Evolutionary conservation across 805 yeast species (phyloP), one percentile per base, ranked within the genome.

Genomic region (Suhomyces faveliae): DNA sequence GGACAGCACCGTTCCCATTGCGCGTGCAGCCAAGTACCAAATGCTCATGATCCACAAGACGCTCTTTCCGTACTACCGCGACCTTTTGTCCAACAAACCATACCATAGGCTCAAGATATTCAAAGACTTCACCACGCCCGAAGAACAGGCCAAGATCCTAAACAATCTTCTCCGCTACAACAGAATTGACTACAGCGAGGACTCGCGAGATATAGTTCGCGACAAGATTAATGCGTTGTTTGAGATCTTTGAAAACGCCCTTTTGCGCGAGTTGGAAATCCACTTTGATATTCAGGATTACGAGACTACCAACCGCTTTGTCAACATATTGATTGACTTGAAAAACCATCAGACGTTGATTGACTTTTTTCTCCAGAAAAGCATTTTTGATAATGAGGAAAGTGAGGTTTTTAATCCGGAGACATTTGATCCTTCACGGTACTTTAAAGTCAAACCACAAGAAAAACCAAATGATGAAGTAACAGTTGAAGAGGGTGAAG

Each of bases 211-310:
- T 47, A 47, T 51, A 42, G 68, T 57, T 50, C 69, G 60, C 55
- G 73, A 60, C 56, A 76, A 80, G 50, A 64, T 85, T 41, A 76
- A 74, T 30, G 73, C 85, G 3, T 70, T 84, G 10, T 62, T 81
- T 33, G 92, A 85, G 57, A 70, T 87, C 15, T 87, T 89, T 59
- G 84, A 85, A 35, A 85, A 78, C 59, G 87, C 94, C 0, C 74
- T 86, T 6, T 61, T 88, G 12, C 65, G 81, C 40, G 95, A 89
- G 59, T 73, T 87, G 49, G 91, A 86, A 44, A 64, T 74, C 24
- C 83, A 77, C 51, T 75, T 77, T 50, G 80, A 77, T 39, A 58
- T 71, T 1, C 66, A 71, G 39, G 80, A 83, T 35, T 78, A 64
- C 52, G 62, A 57, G 2, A 62, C 63, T 17, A 72, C 78, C 11